Percentiles rank a stretch among this genome's conserved stretches.
Conservation (phyloP, 345 rosid species). For the Acer campestre region DNA sequence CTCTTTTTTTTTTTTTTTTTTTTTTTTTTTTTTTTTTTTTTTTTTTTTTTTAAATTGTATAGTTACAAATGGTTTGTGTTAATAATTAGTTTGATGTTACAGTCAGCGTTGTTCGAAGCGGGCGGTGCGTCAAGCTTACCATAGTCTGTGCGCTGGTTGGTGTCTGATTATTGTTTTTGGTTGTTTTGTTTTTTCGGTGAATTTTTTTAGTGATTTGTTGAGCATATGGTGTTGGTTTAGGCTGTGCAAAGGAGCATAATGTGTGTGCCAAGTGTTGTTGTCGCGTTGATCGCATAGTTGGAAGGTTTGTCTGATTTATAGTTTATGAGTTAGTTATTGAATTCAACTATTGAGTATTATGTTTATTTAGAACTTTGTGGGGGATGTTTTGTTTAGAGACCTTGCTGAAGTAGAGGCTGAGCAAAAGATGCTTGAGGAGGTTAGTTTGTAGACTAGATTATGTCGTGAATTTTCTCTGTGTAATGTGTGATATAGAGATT, state of each 20-base stretch:
- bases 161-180: constrained; percentile 8
- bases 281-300: constrained; percentile 49
- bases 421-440: constrained; percentile 82
- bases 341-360: not conserved
- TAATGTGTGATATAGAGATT: not conserved
- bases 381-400: constrained; percentile 47
- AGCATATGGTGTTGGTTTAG: constrained; percentile 37
- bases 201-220: constrained; percentile 3
- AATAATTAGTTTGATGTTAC: constrained; percentile 5
- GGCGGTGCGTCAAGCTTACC: constrained; percentile 95
- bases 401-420: constrained; percentile 77
- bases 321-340: constrained; percentile 1
- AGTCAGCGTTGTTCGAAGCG: constrained; percentile 74
- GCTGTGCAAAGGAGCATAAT: constrained; percentile 91
- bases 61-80: not conserved
- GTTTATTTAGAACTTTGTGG: not conserved
- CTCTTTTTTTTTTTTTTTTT: not conserved
- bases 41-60: not conserved
- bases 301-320: constrained; percentile 52
- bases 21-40: not conserved
- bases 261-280: constrained; percentile 91
- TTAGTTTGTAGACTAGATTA: constrained; percentile 18
- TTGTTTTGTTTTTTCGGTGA: not conserved
- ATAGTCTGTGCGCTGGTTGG: constrained; percentile 88
- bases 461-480: not conserved